Percentiles rank a stretch among this genome's conserved stretches.
phyloP scores from a whole-genome alignment of 768 basidiomycete species.

The Piloderma croceum region DNA sequence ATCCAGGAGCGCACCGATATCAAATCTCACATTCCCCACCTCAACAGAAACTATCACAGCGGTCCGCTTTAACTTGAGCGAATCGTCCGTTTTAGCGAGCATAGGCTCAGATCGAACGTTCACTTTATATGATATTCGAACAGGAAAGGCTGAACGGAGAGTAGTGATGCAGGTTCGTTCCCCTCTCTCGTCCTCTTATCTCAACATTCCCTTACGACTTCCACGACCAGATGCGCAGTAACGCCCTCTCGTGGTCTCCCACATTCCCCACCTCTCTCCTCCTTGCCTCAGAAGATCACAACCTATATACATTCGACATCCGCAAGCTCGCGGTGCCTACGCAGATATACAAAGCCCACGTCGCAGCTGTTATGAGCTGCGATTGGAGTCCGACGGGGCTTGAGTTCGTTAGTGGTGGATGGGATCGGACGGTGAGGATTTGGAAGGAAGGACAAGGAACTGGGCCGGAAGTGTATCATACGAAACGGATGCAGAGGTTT shows the following conservation, averaged over 20 bases:
- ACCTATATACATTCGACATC: conserved; percentile 96
- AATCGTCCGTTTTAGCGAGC: conserved; percentile 91
- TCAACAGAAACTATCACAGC: conserved; percentile 84
- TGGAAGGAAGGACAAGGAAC: conserved; percentile 87
- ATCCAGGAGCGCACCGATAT: conserved; percentile 72
- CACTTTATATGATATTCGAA: conserved; percentile 93
- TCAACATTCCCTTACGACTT: conserved; percentile 4
- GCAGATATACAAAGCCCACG: conserved; percentile 96
- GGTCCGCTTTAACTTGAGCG: conserved; percentile 90
- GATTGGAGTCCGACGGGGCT: conserved; percentile 97
- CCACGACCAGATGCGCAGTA: conserved; percentile 67
- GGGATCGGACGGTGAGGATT: conserved; percentile 90
- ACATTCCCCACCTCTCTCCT: conserved; percentile 89
- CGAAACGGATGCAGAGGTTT: conserved; percentile 97
- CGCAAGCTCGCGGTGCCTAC: conserved; percentile 75
- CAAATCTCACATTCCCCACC: conserved; percentile 81
- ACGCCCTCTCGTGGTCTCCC: conserved; percentile 91
- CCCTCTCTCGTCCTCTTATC: not conserved
- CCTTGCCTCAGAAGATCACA: conserved; percentile 97
- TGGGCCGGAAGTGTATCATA: conserved; percentile 88
- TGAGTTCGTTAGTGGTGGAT: conserved; percentile 94
- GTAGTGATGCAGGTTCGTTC: conserved; percentile 77
- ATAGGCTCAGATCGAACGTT: conserved; percentile 94
- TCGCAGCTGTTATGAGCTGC: conserved; percentile 92
- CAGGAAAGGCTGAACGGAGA: conserved; percentile 90